Evolutionary conservation across 2,329 filamentous ascomycete genomes (phyloP), one percentile per base, ranked within the genome.

Genomic region (Fusarium sp.): DNA sequence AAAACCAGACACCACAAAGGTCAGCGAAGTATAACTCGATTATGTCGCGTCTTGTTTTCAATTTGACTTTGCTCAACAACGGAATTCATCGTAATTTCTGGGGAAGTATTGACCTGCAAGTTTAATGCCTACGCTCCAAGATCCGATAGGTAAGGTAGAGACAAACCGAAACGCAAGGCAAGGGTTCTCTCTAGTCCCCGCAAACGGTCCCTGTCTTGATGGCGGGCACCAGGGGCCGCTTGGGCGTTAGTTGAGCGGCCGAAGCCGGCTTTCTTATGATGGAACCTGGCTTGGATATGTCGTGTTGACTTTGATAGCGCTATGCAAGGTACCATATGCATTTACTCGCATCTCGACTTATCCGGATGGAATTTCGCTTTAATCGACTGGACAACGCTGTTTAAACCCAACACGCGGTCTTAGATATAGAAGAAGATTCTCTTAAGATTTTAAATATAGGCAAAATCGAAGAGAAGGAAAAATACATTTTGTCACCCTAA

Each of bases 151-250:
- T 46, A 58, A 50, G 44, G 44, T 24, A 50, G 31, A 64, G 39
- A 59, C 63, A 45, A 36, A 24, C 31, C 50, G 42, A 62, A 57
- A 57, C 22, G 24, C 14, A 44, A 38, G 24, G 34, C 49, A 62
- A 40, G 57, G 47, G 19, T 38, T n/a, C 28, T 33, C 45, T n/a
- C 22, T 21, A 34, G 54, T 57, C 64, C 56, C 62, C 53, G 57
- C 63, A 63, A 70, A 70, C 55, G 52, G 52, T 47, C 60, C 65
- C 62, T 65, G 60, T 54, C 46, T 59, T 44, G 43, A 34, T 26
- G 21, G 39, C 42, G 21, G 47, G 42, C 28, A 51, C 50, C 40
- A 46, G 40, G 28, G 44, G 42, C 66, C 56, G 62, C 62, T 54
- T 45, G 45, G 50, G 36, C 51, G n/a, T 55, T 55, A 67, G 39